Conservation (phyloP, 2,329 filamentous ascomycete genomes). For the Stachybotrys elegans region DNA sequence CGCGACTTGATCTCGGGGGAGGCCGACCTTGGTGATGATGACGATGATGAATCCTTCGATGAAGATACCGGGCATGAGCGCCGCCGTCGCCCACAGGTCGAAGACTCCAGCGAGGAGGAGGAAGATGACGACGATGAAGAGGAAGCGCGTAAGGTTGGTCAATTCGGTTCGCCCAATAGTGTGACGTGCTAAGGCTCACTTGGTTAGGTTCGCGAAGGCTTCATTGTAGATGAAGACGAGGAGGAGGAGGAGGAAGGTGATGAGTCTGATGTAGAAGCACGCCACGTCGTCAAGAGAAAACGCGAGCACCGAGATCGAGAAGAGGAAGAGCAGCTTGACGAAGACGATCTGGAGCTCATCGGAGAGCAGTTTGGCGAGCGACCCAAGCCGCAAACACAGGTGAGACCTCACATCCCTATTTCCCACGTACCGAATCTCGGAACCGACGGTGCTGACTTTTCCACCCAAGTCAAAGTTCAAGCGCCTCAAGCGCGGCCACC, state of each 20-base stretch:
- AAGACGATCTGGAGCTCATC: constrained; percentile 94
- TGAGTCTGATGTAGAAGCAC: constrained; percentile 48
- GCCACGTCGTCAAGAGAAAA: constrained; percentile 62
- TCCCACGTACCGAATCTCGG: background rate
- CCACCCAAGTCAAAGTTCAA: constrained; percentile 80
- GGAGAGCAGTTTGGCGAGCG: constrained; percentile 68
- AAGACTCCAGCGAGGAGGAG: constrained; percentile 87
- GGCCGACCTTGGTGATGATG: constrained; percentile 80
- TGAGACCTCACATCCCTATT: constrained; percentile 34
- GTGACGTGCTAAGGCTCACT: constrained; percentile 10
- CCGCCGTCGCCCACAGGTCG: constrained; percentile 30
- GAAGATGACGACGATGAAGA: constrained; percentile 91
- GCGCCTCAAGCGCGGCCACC: constrained; percentile 86
- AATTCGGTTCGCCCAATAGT: constrained; percentile 5
- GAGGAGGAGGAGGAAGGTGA: constrained; percentile 66
- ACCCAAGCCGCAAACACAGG: constrained; percentile 63
- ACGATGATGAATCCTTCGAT: constrained; percentile 78
- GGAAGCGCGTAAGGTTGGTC: constrained; percentile 68
- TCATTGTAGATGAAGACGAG: constrained; percentile 91
- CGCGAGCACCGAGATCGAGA: constrained; percentile 71
- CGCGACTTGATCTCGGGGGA: constrained; percentile 77
- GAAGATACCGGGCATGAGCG: constrained; percentile 64
- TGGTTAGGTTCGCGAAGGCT: constrained; percentile 83
- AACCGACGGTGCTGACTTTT: constrained; percentile 2
- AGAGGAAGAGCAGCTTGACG: constrained; percentile 84